Evolutionary conservation across 2,329 filamentous ascomycete species (phyloP).

Genomic region (Talaromyces piceae): DNA sequence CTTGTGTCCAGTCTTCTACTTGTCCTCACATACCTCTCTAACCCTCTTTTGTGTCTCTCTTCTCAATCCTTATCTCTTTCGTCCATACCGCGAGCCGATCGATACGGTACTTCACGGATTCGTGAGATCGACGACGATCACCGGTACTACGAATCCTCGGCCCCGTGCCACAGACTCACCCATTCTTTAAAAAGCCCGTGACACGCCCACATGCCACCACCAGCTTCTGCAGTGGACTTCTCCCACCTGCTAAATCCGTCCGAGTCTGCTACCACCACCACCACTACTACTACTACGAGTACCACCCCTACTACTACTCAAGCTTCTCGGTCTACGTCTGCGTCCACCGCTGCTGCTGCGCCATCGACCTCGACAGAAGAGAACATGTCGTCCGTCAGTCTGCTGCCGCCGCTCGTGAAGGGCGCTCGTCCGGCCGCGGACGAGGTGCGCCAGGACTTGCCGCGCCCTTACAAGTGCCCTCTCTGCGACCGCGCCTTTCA

Average conservation of each 20-base stretch:
- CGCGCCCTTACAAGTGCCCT: conserved; percentile 95
- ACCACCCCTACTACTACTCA: no score
- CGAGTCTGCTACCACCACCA: conserved; percentile 11
- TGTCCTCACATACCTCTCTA: conserved; percentile 14
- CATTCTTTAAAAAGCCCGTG: conserved; percentile 8
- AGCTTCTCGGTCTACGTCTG: no score
- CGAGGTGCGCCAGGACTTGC: conserved; percentile 64
- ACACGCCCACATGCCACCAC: conserved; percentile 58
- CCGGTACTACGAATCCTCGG: neutral
- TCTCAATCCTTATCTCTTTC: conserved; percentile 16
- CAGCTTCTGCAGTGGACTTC: conserved; percentile 66
- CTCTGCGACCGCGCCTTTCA: conserved; percentile 98
- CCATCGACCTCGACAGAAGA: conserved; percentile 15
- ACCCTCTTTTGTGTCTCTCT: conserved; percentile 5
- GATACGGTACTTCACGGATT: no score
- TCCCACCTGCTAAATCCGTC: conserved; percentile 64
- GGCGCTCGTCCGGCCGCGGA: conserved; percentile 53
- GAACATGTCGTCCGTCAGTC: conserved; percentile 38
- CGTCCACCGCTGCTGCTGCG: conserved; percentile 13
- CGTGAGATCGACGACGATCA: conserved; percentile 13
- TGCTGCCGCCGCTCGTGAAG: conserved; percentile 39
- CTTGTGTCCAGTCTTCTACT: no score
- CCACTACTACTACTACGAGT: conserved; percentile 11
- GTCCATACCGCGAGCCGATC: no score
- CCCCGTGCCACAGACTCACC: conserved; percentile 6